Conservation (phyloP, 345 rosid species). For the Pugionium dolabratum region DNA sequence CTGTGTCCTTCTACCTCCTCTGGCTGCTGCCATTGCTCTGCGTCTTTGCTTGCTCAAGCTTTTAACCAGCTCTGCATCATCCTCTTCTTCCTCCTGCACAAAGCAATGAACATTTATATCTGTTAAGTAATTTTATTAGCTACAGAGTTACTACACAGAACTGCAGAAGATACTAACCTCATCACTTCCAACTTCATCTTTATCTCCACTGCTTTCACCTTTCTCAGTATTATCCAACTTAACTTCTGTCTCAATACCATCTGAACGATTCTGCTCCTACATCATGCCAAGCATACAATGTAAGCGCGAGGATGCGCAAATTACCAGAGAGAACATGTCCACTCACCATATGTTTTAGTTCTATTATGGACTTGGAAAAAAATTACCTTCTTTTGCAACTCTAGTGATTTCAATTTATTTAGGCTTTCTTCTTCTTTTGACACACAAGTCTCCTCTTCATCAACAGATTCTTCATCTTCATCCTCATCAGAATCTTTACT, state of each 20-base stretch:
- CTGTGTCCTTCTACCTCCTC: neutral
- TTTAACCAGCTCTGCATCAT: too few relatives aligned
- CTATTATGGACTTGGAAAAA: constrained; percentile 16
- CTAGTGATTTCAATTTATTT: constrained; percentile 46
- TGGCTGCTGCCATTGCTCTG: too few relatives aligned
- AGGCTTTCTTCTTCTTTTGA: constrained; percentile 41
- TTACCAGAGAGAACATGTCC: neutral
- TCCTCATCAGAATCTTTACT: constrained; percentile 48
- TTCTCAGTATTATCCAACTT: constrained; percentile 46
- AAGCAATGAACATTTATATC: too few relatives aligned
- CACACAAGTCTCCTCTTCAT: constrained; percentile 42
- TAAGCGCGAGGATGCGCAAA: neutral
- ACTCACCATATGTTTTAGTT: too few relatives aligned
- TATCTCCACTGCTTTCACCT: constrained; percentile 38
- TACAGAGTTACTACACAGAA: too few relatives aligned
- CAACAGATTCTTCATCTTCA: constrained; percentile 43
- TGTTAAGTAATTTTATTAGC: too few relatives aligned
- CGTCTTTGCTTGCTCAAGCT: too few relatives aligned
- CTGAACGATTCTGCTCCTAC: constrained; percentile 25
- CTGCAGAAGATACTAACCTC: constrained; percentile 40
- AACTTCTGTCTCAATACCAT: neutral
- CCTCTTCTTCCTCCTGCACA: too few relatives aligned
- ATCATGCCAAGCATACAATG: constrained; percentile 14
- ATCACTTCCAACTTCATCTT: constrained; percentile 45
- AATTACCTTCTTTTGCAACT: constrained; percentile 54